These are phyloP conservation scores for Hansenula lynferdii DNA, from an alignment of 1,139 yeast species.

Conservation along the genomic window DNA sequence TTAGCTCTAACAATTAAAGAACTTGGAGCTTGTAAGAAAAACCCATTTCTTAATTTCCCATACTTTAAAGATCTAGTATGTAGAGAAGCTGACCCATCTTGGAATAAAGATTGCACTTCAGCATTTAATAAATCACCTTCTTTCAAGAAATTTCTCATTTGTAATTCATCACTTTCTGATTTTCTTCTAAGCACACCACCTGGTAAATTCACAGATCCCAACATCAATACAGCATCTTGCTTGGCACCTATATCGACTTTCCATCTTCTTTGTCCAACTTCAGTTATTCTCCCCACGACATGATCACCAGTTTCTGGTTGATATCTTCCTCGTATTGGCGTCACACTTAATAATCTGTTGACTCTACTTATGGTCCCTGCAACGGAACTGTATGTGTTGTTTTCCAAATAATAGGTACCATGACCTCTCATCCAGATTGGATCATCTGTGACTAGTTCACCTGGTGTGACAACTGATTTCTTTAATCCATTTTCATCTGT, in stretches of 20 bases:
- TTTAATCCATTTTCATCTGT: constrained; percentile 20
- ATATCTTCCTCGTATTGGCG: constrained; percentile 82
- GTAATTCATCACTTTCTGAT: constrained; percentile 91
- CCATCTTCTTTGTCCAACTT: constrained; percentile 94
- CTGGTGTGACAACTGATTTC: constrained; percentile 73
- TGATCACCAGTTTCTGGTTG: constrained; percentile 97
- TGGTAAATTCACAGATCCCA: constrained; percentile 95
- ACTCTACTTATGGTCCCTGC: constrained; percentile 89
- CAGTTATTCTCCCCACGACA: constrained; percentile 88
- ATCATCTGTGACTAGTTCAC: constrained; percentile 94
- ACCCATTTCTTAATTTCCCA: constrained; percentile 92
- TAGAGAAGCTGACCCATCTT: constrained; percentile 88
- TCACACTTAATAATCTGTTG: constrained; percentile 79
- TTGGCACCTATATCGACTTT: constrained; percentile 93
- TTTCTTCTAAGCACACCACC: constrained; percentile 96
- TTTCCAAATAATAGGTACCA: constrained; percentile 78
- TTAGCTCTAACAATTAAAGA: constrained; percentile 79
- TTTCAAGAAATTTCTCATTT: constrained; percentile 89
- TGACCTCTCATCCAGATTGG: constrained; percentile 99
- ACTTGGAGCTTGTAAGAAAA: constrained; percentile 75
- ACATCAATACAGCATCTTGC: constrained; percentile 86
- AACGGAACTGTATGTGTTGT: constrained; percentile 78
- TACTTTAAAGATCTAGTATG: constrained; percentile 95
- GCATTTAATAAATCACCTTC: constrained; percentile 98
- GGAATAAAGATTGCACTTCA: constrained; percentile 87